Conservation (phyloP, 371 early-diverging fungal species). For the Globomyces sp. region DNA sequence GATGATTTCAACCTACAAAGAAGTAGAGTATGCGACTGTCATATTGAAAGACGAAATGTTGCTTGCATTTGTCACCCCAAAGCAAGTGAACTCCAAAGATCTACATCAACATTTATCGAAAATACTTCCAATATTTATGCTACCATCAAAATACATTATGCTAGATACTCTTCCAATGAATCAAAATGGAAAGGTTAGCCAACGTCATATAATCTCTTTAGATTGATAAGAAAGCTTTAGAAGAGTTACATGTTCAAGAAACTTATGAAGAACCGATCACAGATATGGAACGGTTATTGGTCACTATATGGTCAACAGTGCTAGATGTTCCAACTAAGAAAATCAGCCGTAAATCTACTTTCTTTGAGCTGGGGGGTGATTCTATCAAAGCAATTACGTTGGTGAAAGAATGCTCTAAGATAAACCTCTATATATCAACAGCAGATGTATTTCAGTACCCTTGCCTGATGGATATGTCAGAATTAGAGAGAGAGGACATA, state of each 20-base stretch:
- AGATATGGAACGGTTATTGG: conserved; percentile 22
- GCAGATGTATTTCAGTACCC: conserved; percentile 1
- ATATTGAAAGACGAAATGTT: conserved; percentile 21
- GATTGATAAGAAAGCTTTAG: conserved; percentile 18
- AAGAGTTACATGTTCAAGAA: conserved; percentile 6
- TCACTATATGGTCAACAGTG: conserved; percentile 17
- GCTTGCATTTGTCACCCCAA: conserved; percentile 29
- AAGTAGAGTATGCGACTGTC: conserved; percentile 19
- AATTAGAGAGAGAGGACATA: background rate
- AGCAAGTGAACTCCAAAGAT: conserved; percentile 12
- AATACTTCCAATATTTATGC: conserved; percentile 32
- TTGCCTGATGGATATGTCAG: background rate
- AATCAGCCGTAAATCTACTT: conserved; percentile 20
- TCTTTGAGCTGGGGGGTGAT: conserved; percentile 38
- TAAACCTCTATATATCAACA: background rate
- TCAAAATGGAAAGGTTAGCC: conserved; percentile 28
- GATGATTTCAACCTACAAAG: background rate
- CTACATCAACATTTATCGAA: conserved; percentile 8
- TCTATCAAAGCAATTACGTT: conserved; percentile 24
- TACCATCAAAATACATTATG: conserved; percentile 23
- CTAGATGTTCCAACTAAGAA: conserved; percentile 14
- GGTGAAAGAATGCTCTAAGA: background rate
- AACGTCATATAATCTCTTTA: background rate
- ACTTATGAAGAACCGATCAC: conserved; percentile 9
- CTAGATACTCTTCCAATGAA: conserved; percentile 20